A percentile compares a stretch with the other conserved stretches of the same genome.
Evolutionary conservation across 768 basidiomycete species (phyloP).

Genomic region (Lactifluus hygrophoroides): DNA sequence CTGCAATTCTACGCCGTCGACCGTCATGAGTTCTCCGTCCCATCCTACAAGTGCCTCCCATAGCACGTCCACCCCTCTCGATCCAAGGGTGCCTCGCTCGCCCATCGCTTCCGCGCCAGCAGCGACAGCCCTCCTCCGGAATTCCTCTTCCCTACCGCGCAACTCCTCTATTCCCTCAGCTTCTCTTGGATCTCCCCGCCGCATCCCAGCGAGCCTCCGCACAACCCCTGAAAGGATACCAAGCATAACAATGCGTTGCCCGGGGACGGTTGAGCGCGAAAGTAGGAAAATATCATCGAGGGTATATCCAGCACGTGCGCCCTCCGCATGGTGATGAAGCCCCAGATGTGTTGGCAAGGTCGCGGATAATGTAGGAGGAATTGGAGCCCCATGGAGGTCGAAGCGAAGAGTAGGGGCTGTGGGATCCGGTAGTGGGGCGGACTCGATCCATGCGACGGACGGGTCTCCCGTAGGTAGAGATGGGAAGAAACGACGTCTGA

Average conservation of each 20-base stretch:
- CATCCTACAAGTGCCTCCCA: conserved; percentile 71
- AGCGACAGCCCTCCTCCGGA: conserved; percentile 57
- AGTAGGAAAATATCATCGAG: conserved; percentile 78
- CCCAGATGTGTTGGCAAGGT: conserved; percentile 77
- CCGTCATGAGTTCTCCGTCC: conserved; percentile 32
- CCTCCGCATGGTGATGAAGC: conserved; percentile 83
- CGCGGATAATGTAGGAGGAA: conserved; percentile 45
- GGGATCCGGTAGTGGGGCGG: conserved; percentile 25
- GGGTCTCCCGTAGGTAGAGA: conserved; percentile 58
- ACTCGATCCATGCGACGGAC: conserved; percentile 71
- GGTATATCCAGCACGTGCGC: conserved; percentile 78
- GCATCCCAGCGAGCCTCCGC: conserved; percentile 26
- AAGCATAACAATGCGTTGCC: conserved; percentile 79
- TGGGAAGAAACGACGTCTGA: conserved; percentile 79
- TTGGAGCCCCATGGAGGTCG: conserved; percentile 63
- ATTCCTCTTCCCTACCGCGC: conserved; percentile 30
- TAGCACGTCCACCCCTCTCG: conserved; percentile 57
- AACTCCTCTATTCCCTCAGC: conserved; percentile 30
- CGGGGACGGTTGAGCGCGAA: conserved; percentile 70
- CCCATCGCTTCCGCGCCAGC: conserved; percentile 57
- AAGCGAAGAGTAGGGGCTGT: conserved; percentile 38
- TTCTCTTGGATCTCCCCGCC: conserved; percentile 24
- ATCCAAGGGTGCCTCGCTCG: conserved; percentile 59
- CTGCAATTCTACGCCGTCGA: conserved; percentile 42
- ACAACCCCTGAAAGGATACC: conserved; percentile 57